phyloP scores from a whole-genome alignment of 805 yeast species.

The Lipomyces japonicus region DNA sequence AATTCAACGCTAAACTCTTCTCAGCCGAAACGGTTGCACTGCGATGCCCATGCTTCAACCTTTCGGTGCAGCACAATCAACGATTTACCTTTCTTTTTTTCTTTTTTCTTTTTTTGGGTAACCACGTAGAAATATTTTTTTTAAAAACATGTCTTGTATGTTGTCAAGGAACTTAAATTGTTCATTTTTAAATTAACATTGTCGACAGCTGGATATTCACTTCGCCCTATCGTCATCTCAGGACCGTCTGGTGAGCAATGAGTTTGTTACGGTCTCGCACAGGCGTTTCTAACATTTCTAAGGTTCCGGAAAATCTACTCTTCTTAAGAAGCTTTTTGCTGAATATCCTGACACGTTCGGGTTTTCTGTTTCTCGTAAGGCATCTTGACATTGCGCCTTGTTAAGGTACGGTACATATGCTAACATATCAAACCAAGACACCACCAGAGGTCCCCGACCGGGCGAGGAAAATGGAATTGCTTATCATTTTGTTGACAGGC shows the following conservation, averaged over 20 bases:
- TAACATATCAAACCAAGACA: conserved; percentile 44
- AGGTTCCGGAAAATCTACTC: conserved; percentile 89
- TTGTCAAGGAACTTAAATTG: too few species aligned
- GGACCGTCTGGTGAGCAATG: conserved; percentile 77
- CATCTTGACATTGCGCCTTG: neutral
- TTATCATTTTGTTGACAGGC: conserved; percentile 80
- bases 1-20: too few species aligned
- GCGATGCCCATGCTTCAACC: too few species aligned
- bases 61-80: too few species aligned
- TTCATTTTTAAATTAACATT: too few species aligned
- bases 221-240: conserved; percentile 77
- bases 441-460: conserved; percentile 86
- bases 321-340: conserved; percentile 80
- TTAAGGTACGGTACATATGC: neutral
- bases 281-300: neutral
- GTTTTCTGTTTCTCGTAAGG: conserved; percentile 73
- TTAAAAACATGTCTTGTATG: too few species aligned
- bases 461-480: conserved; percentile 90
- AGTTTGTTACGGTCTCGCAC: neutral
- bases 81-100: too few species aligned
- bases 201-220: conserved; percentile 6
- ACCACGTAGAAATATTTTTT: too few species aligned
- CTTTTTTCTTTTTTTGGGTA: too few species aligned
- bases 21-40: too few species aligned
- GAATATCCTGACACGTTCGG: conserved; percentile 91